Evolutionary conservation across 2,329 filamentous ascomycete genomes (phyloP).

Genomic region (Aspergillus sp.): DNA sequence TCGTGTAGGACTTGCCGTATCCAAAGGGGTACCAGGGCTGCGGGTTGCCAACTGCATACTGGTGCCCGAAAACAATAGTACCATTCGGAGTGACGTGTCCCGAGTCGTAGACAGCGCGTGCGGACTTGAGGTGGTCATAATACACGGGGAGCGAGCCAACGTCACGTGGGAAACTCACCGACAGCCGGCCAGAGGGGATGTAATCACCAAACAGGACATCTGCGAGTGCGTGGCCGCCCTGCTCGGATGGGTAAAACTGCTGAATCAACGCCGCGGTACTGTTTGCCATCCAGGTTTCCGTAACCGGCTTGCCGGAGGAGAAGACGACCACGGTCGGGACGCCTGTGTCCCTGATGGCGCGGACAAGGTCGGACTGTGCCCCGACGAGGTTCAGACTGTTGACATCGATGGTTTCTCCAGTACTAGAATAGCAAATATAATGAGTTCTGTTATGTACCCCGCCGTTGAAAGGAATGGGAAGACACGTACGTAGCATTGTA

Average conservation of each 20-base stretch:
- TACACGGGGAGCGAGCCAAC: slow-evolving; percentile 70
- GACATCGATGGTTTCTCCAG: slow-evolving; percentile 73
- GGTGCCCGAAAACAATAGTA: slow-evolving; percentile 65
- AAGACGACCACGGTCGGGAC: slow-evolving; percentile 71
- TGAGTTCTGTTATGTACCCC: not conserved
- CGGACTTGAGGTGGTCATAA: slow-evolving; percentile 74
- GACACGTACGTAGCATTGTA: slow-evolving; percentile 65
- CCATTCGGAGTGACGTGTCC: slow-evolving; percentile 62
- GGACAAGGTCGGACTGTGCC: slow-evolving; percentile 69
- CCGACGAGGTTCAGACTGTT: slow-evolving; percentile 70
- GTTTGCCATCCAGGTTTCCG: slow-evolving; percentile 72
- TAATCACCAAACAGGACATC: slow-evolving; percentile 68
- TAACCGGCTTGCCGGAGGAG: slow-evolving; percentile 72
- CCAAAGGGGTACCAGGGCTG: slow-evolving; percentile 68
- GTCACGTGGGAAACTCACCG: slow-evolving; percentile 69
- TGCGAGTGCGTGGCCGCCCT: slow-evolving; percentile 69
- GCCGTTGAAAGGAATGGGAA: not conserved
- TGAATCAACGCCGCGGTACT: slow-evolving; percentile 69
- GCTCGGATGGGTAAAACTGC: slow-evolving; percentile 74
- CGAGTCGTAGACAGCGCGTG: slow-evolving; percentile 57
- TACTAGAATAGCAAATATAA: slow-evolving; percentile 37
- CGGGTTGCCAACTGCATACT: slow-evolving; percentile 63
- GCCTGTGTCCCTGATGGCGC: slow-evolving; percentile 69
- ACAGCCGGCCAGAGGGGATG: slow-evolving; percentile 69
- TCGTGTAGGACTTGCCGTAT: slow-evolving; percentile 68